Conservation (phyloP, 1,284 basidiomycete genomes). For the Wallemia ichthyophaga region DNA sequence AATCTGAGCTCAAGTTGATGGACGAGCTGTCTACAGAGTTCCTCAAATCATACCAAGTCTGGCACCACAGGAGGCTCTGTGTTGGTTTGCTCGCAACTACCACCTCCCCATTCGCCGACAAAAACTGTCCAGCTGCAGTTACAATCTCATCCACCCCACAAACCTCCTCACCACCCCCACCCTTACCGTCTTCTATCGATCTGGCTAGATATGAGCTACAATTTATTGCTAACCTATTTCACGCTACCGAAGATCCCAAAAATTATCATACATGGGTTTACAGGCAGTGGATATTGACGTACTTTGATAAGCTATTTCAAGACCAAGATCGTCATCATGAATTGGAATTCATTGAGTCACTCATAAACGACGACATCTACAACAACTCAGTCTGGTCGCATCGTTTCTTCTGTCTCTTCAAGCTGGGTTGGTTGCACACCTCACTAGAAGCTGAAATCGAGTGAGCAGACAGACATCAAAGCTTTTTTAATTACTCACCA, state of each 20-base stretch:
- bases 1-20: slow-evolving; percentile 46
- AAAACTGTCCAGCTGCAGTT: not conserved
- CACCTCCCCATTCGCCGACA: slow-evolving; percentile 19
- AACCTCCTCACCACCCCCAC: slow-evolving; percentile 3
- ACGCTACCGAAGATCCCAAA: slow-evolving; percentile 33
- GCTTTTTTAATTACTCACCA: too few species aligned
- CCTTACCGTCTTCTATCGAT: slow-evolving; percentile 14
- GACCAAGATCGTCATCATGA: slow-evolving; percentile 47
- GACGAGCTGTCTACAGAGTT: slow-evolving; percentile 47
- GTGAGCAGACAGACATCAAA: slow-evolving; percentile 21
- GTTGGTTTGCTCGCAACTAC: slow-evolving; percentile 21
- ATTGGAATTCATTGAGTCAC: slow-evolving; percentile 37
- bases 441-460: slow-evolving; percentile 33
- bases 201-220: slow-evolving; percentile 31
- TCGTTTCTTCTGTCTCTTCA: slow-evolving; percentile 72
- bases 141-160: slow-evolving; percentile 1
- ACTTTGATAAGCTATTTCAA: slow-evolving; percentile 22
- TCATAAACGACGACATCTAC: slow-evolving; percentile 47
- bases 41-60: slow-evolving; percentile 85
- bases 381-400: slow-evolving; percentile 99
- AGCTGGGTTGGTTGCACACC: slow-evolving; percentile 27
- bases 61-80: slow-evolving; percentile 76
- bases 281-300: slow-evolving; percentile 63
- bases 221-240: slow-evolving; percentile 41
- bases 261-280: slow-evolving; percentile 95